Base-by-base conservation (phyloP, 805 yeast genomes). In the Sugiyamaella americana region DNA sequence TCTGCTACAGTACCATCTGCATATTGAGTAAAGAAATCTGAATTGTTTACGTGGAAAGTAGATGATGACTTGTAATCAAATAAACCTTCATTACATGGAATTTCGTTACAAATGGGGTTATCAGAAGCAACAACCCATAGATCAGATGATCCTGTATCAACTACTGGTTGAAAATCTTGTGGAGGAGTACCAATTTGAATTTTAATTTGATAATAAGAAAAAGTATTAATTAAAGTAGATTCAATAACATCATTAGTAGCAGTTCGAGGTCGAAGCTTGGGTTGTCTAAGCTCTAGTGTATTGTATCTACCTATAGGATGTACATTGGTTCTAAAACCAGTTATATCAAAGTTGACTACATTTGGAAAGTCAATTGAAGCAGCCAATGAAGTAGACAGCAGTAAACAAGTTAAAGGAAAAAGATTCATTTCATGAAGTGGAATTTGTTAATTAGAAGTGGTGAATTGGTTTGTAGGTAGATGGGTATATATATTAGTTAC, bases 131-230 rank as follows among this genome's bases (percentile, higher is more conserved):
- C 66, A 20, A 81, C 75, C 84, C 84, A 80, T 40, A 81, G 61
- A 59, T 82, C 88, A 1, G 84, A 73, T 0, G 87, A 80, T 1
- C 88, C 89, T 1, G 87, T 82, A 58, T 82, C 89, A 17, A 82
- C 58, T 29, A 80, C 62, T 6, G 81, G 76, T 2, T 66, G 68
- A 5, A 82, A 66, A 11, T 67, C 60, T 57, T 81, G 82, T 1
- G 69, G 58, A 2, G 80, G 74, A 0, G 86, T 75, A 3, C 93
- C 91, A 8, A 84, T 47, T n/a, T 59, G 46, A 11, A 60, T 49
- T 13, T 49, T 32, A 24, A 55, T 34, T 20, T 43, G 44, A 55
- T 65, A 66, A 44, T 51, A 58, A 13, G 54, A 37, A 45, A 26
- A 26, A 26, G 8, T 52, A 16, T 26, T 26, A 8, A 26, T 26